Conservation (phyloP, 2,329 filamentous ascomycete species). For the Botrytis hyacinthi region DNA sequence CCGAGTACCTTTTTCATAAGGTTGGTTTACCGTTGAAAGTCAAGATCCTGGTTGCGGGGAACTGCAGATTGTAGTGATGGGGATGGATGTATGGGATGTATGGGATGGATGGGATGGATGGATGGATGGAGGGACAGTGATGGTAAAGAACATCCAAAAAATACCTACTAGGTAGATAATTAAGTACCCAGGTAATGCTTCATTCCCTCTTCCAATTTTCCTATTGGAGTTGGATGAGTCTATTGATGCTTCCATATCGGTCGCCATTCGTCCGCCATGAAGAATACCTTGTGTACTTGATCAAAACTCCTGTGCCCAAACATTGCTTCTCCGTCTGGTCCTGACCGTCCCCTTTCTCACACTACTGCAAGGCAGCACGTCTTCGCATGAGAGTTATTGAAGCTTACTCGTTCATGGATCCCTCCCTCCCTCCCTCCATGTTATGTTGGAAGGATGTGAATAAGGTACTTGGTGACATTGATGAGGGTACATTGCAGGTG, state of each 20-base stretch:
- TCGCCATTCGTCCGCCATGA: slow-evolving; percentile 8
- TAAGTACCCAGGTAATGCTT: not conserved
- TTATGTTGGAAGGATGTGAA: not conserved
- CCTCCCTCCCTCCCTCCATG: not conserved
- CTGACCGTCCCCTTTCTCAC: not conserved
- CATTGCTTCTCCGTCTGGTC: not conserved
- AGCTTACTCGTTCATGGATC: not conserved
- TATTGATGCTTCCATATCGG: not conserved
- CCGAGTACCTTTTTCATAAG: slow-evolving; percentile 1
- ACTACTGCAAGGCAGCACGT: slow-evolving; percentile 11
- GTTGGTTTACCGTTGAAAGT: not conserved
- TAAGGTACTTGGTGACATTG: not conserved
- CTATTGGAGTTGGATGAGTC: too few relatives aligned
- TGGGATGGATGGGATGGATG: too few relatives aligned
- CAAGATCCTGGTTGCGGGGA: not conserved
- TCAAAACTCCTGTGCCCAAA: not conserved
- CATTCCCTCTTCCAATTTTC: not conserved
- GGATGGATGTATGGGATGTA: too few relatives aligned
- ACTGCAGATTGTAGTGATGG: not conserved
- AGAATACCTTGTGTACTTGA: slow-evolving; percentile 13
- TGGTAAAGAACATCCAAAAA: not conserved
- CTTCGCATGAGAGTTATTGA: not conserved
- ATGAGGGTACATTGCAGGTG: slow-evolving; percentile 4
- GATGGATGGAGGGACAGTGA: too few relatives aligned
- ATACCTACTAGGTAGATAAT: not conserved